Conservation (phyloP, 768 basidiomycete species). For the Lactarius deliciosus region DNA sequence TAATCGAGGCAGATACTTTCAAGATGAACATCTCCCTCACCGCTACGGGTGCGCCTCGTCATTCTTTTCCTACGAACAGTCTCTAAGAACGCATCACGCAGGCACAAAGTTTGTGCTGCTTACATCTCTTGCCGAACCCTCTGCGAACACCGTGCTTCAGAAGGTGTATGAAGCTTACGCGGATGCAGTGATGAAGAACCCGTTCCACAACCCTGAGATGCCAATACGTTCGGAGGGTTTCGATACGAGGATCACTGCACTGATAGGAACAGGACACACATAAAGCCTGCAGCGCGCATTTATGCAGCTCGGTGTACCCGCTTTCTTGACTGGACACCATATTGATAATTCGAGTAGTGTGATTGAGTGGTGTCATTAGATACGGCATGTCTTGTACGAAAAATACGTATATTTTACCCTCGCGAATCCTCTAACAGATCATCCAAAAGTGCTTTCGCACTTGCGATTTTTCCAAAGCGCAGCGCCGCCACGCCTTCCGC, state of each 20-base stretch:
- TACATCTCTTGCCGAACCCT: constrained; percentile 74
- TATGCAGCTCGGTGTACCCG: not conserved
- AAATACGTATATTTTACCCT: constrained; percentile 9
- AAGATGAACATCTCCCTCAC: constrained; percentile 92
- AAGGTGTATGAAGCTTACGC: constrained; percentile 92
- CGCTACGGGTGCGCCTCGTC: constrained; percentile 64
- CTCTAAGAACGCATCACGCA: constrained; percentile 36
- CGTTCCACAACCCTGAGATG: constrained; percentile 99
- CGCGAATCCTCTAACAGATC: constrained; percentile 10
- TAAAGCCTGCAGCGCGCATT: not conserved
- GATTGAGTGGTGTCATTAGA: constrained; percentile 22
- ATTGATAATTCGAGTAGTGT: constrained; percentile 1
- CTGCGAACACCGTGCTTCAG: constrained; percentile 68
- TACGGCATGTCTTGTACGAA: constrained; percentile 5
- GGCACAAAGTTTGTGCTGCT: constrained; percentile 96
- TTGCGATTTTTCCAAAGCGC: constrained; percentile 21
- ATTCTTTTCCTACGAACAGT: constrained; percentile 2
- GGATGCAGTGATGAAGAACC: constrained; percentile 98
- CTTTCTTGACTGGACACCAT: not conserved
- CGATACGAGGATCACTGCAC: constrained; percentile 63
- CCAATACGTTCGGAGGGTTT: constrained; percentile 92
- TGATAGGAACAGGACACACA: constrained; percentile 41
- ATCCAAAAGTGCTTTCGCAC: constrained; percentile 8
- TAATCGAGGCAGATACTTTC: constrained; percentile 96
- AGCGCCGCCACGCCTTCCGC: constrained; percentile 20